Conservation (phyloP, 257 asterid genomes). For the Leonotis leonurus region DNA sequence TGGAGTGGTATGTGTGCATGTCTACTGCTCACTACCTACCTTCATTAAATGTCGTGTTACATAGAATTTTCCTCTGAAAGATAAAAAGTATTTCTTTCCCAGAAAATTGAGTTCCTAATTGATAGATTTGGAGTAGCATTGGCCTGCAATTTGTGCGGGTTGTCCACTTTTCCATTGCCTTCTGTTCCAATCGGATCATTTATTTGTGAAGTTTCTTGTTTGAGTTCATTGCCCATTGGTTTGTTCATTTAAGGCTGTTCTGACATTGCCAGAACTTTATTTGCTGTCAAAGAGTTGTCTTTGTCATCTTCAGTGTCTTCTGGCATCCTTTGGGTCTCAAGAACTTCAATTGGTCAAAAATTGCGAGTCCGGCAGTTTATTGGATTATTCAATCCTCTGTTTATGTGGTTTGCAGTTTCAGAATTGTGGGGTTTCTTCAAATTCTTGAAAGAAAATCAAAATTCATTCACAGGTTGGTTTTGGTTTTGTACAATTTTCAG, state of each 20-base stretch:
- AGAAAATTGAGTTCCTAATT: constrained; percentile 3
- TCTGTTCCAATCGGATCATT: background rate
- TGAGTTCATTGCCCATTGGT: constrained; percentile 12
- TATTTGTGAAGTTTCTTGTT: background rate
- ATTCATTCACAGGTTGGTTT: no score
- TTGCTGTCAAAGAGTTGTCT: background rate
- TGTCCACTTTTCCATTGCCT: background rate
- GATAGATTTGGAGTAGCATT: background rate
- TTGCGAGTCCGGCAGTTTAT: background rate
- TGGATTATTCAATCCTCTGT: background rate
- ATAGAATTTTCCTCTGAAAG: constrained; percentile 3
- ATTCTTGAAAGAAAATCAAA: no score
- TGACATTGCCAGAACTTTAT: constrained; percentile 5
- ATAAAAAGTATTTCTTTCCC: background rate
- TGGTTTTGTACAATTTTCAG: no score
- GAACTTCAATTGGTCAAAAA: background rate
- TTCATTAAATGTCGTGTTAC: constrained; percentile 20
- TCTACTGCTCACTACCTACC: constrained; percentile 7
- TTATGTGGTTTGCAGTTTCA: constrained; percentile 6
- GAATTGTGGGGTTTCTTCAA: constrained; percentile 2
- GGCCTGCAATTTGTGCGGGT: background rate
- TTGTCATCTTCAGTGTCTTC: constrained; percentile 4
- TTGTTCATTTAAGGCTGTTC: background rate
- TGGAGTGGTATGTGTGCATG: constrained; percentile 18
- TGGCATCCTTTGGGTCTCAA: constrained; percentile 11